phyloP scores from a whole-genome alignment of 2,329 filamentous ascomycete genomes.

The Penicillium aurantiogriseum region DNA sequence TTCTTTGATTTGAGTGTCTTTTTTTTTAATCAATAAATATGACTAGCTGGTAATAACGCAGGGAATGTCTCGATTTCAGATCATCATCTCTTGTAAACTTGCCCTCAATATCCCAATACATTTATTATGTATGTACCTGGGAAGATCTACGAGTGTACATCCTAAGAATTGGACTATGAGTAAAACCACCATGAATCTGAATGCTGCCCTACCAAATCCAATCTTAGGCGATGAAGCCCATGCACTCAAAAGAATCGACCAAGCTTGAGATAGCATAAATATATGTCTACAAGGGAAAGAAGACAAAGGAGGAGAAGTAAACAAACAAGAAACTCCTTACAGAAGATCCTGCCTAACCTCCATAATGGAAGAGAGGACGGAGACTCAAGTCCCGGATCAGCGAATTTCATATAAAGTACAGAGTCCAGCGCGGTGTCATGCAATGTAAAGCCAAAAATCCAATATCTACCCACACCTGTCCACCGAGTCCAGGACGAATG shows the following conservation, averaged over 20 bases:
- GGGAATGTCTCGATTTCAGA: not conserved
- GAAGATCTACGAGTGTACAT: not conserved
- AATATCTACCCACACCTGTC: slow-evolving; percentile 28
- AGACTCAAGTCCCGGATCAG: slow-evolving; percentile 13
- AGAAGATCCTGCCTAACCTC: slow-evolving; percentile 3
- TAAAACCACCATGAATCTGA: not conserved
- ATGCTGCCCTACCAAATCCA: not conserved
- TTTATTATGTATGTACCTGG: too few species aligned
- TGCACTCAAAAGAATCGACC: slow-evolving; percentile 10
- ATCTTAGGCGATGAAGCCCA: not conserved
- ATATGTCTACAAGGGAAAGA: not conserved
- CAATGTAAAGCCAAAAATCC: slow-evolving; percentile 26
- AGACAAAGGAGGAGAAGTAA: slow-evolving; percentile 4
- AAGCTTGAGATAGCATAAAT: slow-evolving; percentile 18
- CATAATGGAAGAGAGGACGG: slow-evolving; percentile 8
- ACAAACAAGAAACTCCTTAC: slow-evolving; percentile 11
- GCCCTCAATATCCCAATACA: too few species aligned
- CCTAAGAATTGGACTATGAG: not conserved
- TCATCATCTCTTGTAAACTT: not conserved
- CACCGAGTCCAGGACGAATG: slow-evolving; percentile 14
- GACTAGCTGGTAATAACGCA: not conserved
- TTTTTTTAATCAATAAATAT: not conserved
- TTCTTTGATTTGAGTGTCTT: not conserved
- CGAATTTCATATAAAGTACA: slow-evolving; percentile 29
- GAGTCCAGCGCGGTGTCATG: slow-evolving; percentile 27